Evolutionary conservation across 2,329 filamentous ascomycete genomes (phyloP).

Genomic region (Zopfia rhizophila): DNA sequence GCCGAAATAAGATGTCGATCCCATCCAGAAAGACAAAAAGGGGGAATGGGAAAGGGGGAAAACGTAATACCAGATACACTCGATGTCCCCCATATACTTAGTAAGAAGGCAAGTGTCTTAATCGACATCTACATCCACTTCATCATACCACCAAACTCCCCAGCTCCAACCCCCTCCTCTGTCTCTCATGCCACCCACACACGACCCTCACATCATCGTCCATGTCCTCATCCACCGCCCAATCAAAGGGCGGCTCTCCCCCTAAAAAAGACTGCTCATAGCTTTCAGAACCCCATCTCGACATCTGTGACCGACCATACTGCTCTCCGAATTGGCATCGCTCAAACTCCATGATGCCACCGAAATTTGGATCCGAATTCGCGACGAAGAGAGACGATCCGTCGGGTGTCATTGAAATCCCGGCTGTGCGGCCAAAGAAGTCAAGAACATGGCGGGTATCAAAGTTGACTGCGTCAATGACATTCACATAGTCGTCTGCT

Average conservation of each 20-base stretch:
- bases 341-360: slow-evolving; percentile 73
- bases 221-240: slow-evolving; percentile 34
- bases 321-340: slow-evolving; percentile 49
- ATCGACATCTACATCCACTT: slow-evolving; percentile 42
- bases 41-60: too few relatives aligned
- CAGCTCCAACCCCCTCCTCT: slow-evolving; percentile 37
- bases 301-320: not conserved
- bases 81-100: too few relatives aligned
- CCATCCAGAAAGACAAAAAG: too few relatives aligned
- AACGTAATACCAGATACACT: too few relatives aligned
- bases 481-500: slow-evolving; percentile 76
- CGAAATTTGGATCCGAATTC: slow-evolving; percentile 72
- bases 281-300: not conserved
- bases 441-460: slow-evolving; percentile 74
- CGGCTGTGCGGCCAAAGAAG: slow-evolving; percentile 79
- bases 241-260: slow-evolving; percentile 32
- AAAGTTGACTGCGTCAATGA: slow-evolving; percentile 75
- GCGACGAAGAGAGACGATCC: slow-evolving; percentile 75
- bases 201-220: slow-evolving; percentile 20
- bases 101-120: too few relatives aligned
- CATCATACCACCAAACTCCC: slow-evolving; percentile 39
- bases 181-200: slow-evolving; percentile 27
- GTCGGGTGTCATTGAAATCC: slow-evolving; percentile 72
- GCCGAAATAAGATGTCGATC: too few relatives aligned
- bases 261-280: slow-evolving; percentile 1